Conservation (phyloP, 1,139 yeast species). For the Taphrina flavorubra region DNA sequence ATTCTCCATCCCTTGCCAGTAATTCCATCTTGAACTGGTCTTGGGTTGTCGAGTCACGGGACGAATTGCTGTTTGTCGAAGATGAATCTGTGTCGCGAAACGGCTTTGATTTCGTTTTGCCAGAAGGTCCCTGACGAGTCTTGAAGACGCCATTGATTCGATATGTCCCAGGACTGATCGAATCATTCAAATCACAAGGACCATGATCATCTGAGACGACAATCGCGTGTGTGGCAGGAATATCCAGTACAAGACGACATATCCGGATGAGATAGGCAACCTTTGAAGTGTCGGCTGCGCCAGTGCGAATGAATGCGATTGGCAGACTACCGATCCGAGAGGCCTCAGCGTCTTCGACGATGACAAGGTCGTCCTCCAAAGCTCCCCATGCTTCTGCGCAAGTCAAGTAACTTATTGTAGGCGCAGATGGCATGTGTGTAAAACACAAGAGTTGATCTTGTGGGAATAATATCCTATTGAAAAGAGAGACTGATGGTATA, state of each 20-base stretch:
- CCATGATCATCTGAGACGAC: neutral
- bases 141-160: neutral
- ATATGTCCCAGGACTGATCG: neutral
- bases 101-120: neutral
- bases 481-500: too few species aligned
- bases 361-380: neutral
- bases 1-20: neutral
- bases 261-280: neutral
- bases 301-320: neutral
- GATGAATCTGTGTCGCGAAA: neutral
- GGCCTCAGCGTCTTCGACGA: neutral
- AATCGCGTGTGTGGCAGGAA: neutral
- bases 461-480: neutral
- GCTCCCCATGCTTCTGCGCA: slow-evolving; percentile 1
- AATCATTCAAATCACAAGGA: neutral
- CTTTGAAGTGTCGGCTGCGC: neutral
- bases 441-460: neutral
- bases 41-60: neutral
- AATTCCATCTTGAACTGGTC: neutral
- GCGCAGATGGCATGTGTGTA: neutral
- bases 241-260: slow-evolving; percentile 3
- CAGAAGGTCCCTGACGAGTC: neutral
- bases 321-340: neutral
- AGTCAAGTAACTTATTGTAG: neutral
- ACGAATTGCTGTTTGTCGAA: neutral